Evolutionary conservation across 176 grass and related monocot species (phyloP).

Genomic region (Alloteropsis semialata): DNA sequence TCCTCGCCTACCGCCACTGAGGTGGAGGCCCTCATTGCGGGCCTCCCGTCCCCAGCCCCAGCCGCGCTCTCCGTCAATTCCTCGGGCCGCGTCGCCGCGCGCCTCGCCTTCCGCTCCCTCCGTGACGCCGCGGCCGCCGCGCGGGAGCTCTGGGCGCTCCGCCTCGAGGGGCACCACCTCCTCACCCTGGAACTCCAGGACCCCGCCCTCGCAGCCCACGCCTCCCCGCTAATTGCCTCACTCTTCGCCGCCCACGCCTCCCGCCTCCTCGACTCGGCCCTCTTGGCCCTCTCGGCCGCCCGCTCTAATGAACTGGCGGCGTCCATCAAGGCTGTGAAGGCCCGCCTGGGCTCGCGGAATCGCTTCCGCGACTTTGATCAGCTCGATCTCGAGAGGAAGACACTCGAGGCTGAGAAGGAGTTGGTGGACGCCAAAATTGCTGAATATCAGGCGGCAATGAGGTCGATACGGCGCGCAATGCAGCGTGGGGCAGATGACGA

Average conservation of each 20-base stretch:
- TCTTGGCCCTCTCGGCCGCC: slow-evolving; percentile 23
- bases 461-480: slow-evolving; percentile 36
- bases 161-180: slow-evolving; percentile 65
- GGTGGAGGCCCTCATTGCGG: slow-evolving; percentile 48
- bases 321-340: slow-evolving; percentile 33
- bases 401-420: slow-evolving; percentile 45
- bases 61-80: slow-evolving; percentile 25
- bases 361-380: slow-evolving; percentile 15
- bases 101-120: slow-evolving; percentile 39
- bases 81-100: slow-evolving; percentile 36
- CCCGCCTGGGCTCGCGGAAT: slow-evolving; percentile 5
- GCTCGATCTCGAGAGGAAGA: slow-evolving; percentile 35
- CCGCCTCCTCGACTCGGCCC: slow-evolving; percentile 39
- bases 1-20: slow-evolving; percentile 29
- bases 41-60: slow-evolving; percentile 13
- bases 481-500: neutral
- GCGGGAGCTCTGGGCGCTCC: slow-evolving; percentile 59
- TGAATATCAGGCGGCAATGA: slow-evolving; percentile 57
- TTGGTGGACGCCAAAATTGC: slow-evolving; percentile 46
- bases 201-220: slow-evolving; percentile 19
- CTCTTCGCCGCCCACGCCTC: slow-evolving; percentile 54
- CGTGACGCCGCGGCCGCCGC: slow-evolving; percentile 47
- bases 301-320: slow-evolving; percentile 19
- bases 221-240: slow-evolving; percentile 38
- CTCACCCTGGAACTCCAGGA: slow-evolving; percentile 31